Evolutionary conservation across 768 basidiomycete species (phyloP).

Genomic region (Hericium alpestre): DNA sequence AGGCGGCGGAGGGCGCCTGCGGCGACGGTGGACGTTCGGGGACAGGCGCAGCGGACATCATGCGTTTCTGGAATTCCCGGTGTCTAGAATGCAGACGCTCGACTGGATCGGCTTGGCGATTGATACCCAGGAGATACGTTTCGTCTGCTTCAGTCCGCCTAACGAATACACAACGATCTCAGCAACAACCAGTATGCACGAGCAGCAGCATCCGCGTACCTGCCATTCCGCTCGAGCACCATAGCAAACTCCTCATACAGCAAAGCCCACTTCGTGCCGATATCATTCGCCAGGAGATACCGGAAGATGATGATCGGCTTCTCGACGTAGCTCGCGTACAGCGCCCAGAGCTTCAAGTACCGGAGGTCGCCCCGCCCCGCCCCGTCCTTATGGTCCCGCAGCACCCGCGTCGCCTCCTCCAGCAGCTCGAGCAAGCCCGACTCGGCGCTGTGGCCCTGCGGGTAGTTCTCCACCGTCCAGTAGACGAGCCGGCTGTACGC

Average conservation of each 20-base stretch:
- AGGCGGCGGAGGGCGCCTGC: conserved; percentile 21
- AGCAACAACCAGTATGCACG: neutral
- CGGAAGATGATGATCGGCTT: conserved; percentile 79
- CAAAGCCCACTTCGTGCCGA: conserved; percentile 70
- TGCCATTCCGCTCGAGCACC: conserved; percentile 69
- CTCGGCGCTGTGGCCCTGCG: conserved; percentile 81
- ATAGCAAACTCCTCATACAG: conserved; percentile 91
- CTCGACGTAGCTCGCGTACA: conserved; percentile 90
- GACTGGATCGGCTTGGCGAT: conserved; percentile 68
- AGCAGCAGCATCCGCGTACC: conserved; percentile 40
- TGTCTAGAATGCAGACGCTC: conserved; percentile 72
- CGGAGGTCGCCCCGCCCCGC: conserved; percentile 71
- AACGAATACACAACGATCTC: neutral
- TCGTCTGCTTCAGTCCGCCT: conserved; percentile 87
- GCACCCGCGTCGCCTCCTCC: conserved; percentile 80
- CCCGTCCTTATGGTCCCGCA: conserved; percentile 67
- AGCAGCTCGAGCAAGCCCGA: conserved; percentile 86
- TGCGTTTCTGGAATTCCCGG: conserved; percentile 83
- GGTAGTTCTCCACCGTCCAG: conserved; percentile 92
- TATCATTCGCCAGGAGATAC: conserved; percentile 84
- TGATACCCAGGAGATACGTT: conserved; percentile 79
- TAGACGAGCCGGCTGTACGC: conserved; percentile 78
- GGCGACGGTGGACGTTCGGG: conserved; percentile 22
- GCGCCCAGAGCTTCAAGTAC: conserved; percentile 89
- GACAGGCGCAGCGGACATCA: conserved; percentile 46